These are phyloP conservation scores for Aspergillus neotritici DNA, from an alignment of 2,329 filamentous ascomycete species.

Conservation along the genomic window DNA sequence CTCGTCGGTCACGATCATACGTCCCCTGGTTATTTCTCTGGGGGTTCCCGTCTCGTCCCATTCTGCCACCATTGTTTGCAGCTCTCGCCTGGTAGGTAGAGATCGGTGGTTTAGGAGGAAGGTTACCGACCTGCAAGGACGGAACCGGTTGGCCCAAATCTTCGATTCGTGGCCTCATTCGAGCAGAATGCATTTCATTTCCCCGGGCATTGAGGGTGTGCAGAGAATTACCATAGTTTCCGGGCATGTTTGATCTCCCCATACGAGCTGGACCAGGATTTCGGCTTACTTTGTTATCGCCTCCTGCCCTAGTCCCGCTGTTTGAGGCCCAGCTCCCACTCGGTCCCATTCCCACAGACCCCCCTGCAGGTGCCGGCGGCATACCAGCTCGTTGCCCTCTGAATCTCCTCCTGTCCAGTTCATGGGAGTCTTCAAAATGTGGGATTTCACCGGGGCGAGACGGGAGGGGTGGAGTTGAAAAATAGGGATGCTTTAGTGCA, in stretches of 20 bases:
- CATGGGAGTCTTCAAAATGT: constrained; percentile 87
- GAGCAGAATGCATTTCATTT: constrained; percentile 13
- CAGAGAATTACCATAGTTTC: constrained; percentile 15
- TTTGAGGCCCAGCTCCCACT: constrained; percentile 49
- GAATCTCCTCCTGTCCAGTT: constrained; percentile 88
- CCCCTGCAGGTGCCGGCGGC: constrained; percentile 86
- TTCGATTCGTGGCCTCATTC: constrained; percentile 17
- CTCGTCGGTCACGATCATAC: constrained; percentile 21
- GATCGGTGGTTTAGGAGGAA: constrained; percentile 35
- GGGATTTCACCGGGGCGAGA: constrained; percentile 83
- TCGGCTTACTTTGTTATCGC: constrained; percentile 30
- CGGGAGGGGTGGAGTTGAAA: constrained; percentile 71
- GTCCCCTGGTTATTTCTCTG: constrained; percentile 20
- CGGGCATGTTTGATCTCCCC: constrained; percentile 22
- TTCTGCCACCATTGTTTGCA: constrained; percentile 20
- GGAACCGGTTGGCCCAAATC: constrained; percentile 21
- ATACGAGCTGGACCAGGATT: constrained; percentile 32
- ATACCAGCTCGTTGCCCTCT: constrained; percentile 77
- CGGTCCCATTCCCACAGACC: constrained; percentile 71
- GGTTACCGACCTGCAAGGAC: constrained; percentile 25
- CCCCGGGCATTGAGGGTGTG: constrained; percentile 21
- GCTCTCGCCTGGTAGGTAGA: constrained; percentile 27
- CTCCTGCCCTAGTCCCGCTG: constrained; percentile 25
- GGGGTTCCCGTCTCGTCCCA: constrained; percentile 26
- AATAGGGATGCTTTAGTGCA: constrained; percentile 87